Base-by-base conservation (phyloP, 2,329 filamentous ascomycete species). In the Sordariomycetes sp. region DNA sequence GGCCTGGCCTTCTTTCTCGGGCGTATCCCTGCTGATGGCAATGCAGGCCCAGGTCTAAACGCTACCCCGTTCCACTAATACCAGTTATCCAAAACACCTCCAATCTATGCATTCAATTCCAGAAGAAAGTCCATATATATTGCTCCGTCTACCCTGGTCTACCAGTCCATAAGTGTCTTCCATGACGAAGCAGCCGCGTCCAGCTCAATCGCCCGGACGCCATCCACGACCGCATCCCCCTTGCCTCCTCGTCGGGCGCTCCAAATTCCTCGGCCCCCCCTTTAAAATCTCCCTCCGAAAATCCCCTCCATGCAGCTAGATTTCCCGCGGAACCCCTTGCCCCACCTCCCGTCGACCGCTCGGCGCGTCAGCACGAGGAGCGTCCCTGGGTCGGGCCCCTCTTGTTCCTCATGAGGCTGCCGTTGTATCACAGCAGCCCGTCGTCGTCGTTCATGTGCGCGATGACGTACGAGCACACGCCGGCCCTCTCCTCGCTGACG, bases 391-490 rank as follows among this genome's bases (percentile, higher is more conserved):
- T 70, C 65, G 6, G n/a, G n/a, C 63, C 63, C 4, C 64, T 61
- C 61, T 74, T 74, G 61, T 74, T 72, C 65, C 73, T 76, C 10
- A 75, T 60, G 20, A 76, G 58, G 3, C 74, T 70, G 7, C 74
- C 74, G 53, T 75, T 76, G 22, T 72, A 75, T 74, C 74, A 76
- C 1, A 76, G 61, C 8, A 75, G 61, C 4, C 62, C 64, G 20
- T 71, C 68, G 0, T 61, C 56, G n/a, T 71, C 68, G 60, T 77
- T 74, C 1, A 72, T 63, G 59, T 77, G 75, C 0, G 73, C 73
- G 54, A 76, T 74, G 7, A 68, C 68, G 46, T 70, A 72, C 63
- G 73, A 73, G 67, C 74, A 76, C 1, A 76, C 55, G 40, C 48
- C 60, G 4, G 64, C 54, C 1, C 37, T 25, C 1, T 61, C 58